phyloP scores from a whole-genome alignment of 768 basidiomycete species.

The Lentinula aciculospora region DNA sequence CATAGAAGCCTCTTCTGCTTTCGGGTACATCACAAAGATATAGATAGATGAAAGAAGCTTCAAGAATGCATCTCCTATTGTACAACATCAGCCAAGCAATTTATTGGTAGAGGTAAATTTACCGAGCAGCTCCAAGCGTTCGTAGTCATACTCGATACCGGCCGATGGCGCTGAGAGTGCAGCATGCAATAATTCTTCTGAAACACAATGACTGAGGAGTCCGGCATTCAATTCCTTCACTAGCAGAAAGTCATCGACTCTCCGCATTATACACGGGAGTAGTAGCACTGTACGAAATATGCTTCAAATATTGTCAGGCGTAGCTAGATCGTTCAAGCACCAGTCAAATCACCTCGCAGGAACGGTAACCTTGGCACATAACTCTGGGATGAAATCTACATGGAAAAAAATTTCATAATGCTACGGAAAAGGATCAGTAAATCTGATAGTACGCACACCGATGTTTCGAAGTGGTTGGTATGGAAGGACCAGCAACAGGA shows the following conservation, averaged over 20 bases:
- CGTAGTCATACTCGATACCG: conserved; percentile 70
- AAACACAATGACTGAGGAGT: conserved; percentile 57
- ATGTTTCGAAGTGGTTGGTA: conserved; percentile 16
- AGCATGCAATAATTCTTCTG: conserved; percentile 52
- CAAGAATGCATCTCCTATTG: conserved; percentile 72
- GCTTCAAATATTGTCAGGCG: conserved; percentile 26
- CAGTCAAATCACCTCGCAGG: conserved; percentile 56
- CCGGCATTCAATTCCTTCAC: conserved; percentile 74
- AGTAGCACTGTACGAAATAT: conserved; percentile 62
- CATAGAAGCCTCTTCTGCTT: conserved; percentile 58
- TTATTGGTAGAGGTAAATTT: conserved; percentile 5
- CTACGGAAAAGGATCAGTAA: neutral
- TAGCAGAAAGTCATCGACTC: conserved; percentile 70
- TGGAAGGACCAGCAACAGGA: conserved; percentile 39
- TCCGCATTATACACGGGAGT: conserved; percentile 67
- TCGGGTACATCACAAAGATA: conserved; percentile 65
- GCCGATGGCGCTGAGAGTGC: conserved; percentile 72
- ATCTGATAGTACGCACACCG: neutral
- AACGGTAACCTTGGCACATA: conserved; percentile 66
- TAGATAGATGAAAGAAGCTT: conserved; percentile 75
- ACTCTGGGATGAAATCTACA: conserved; percentile 79
- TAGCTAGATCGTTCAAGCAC: neutral
- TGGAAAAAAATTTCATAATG: neutral
- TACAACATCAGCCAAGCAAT: neutral
- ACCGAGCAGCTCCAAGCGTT: conserved; percentile 83